Evolutionary conservation across 345 rosid genomes (phyloP).

Genomic region (Salix caprea): DNA sequence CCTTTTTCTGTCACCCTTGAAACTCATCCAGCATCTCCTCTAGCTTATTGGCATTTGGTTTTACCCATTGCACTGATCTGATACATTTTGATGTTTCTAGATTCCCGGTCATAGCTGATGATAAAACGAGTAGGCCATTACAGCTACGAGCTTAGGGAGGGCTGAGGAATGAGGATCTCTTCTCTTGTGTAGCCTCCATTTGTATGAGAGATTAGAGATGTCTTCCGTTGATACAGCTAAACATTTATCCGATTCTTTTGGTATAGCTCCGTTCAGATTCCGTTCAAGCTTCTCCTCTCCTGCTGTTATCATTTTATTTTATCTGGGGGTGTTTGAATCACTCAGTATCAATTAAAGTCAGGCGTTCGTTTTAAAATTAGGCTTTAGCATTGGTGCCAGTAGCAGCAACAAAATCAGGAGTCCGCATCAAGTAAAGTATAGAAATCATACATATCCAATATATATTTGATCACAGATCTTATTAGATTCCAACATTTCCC

Average conservation of each 20-base stretch:
- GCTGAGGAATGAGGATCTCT: too few species aligned
- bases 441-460: not conserved
- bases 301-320: not conserved
- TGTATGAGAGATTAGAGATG: too few species aligned
- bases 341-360: not conserved
- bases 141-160: too few species aligned
- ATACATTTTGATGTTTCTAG: not conserved
- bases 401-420: too few species aligned
- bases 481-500: not conserved
- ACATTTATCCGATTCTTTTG: not conserved
- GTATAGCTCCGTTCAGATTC: not conserved
- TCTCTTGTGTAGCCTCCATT: not conserved
- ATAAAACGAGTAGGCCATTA: not conserved
- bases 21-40: too few species aligned
- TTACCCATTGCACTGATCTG: not conserved
- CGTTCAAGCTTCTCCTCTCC: not conserved
- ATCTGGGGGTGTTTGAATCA: not conserved
- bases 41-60: not conserved
- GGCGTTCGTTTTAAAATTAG: too few species aligned
- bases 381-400: too few species aligned
- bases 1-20: too few species aligned
- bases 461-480: not conserved
- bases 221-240: not conserved
- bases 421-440: too few species aligned
- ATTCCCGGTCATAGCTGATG: not conserved